A percentile compares a stretch with the other conserved stretches of the same genome.
These are phyloP conservation scores for Xylariaceae sp. DNA, from an alignment of 2,329 filamentous ascomycete genomes.

Conservation along the genomic window DNA sequence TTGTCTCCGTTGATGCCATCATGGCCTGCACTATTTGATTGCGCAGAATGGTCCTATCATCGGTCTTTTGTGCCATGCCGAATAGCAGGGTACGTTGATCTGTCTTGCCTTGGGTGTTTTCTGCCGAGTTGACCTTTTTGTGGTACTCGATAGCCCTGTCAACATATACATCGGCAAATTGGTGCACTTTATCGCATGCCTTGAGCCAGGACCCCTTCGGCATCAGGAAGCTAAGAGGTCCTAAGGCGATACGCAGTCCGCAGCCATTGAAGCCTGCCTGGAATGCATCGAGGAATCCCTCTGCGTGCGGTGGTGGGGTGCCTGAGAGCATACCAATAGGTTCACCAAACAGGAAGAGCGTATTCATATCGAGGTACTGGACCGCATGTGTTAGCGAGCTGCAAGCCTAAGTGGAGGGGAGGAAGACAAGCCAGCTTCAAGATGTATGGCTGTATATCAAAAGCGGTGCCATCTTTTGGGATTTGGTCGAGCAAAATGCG, in stretches of 20 bases:
- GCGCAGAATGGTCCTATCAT: constrained; percentile 18
- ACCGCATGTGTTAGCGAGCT: constrained; percentile 17
- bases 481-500: constrained; percentile 17
- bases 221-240: constrained; percentile 21
- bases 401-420: constrained; percentile 7
- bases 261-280: constrained; percentile 22
- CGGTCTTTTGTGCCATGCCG: constrained; percentile 19
- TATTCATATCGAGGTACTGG: constrained; percentile 22
- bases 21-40: constrained; percentile 20
- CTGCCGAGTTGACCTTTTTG: constrained; percentile 15
- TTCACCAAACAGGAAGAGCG: constrained; percentile 23
- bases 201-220: constrained; percentile 21
- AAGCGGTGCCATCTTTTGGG: constrained; percentile 21
- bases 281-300: constrained; percentile 20
- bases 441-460: constrained; percentile 21
- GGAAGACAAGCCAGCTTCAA: constrained; percentile 19
- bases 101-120: constrained; percentile 16
- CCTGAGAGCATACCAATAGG: constrained; percentile 21
- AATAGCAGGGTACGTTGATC: constrained; percentile 18
- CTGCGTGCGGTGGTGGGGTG: constrained; percentile 18
- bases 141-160: constrained; percentile 20
- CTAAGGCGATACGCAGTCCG: constrained; percentile 22
- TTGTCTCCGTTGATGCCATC: constrained; percentile 21
- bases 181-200: constrained; percentile 21
- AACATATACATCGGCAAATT: constrained; percentile 21